Conservation (phyloP, 2,329 filamentous ascomycete genomes). For the Pseudocercospora crystallina region DNA sequence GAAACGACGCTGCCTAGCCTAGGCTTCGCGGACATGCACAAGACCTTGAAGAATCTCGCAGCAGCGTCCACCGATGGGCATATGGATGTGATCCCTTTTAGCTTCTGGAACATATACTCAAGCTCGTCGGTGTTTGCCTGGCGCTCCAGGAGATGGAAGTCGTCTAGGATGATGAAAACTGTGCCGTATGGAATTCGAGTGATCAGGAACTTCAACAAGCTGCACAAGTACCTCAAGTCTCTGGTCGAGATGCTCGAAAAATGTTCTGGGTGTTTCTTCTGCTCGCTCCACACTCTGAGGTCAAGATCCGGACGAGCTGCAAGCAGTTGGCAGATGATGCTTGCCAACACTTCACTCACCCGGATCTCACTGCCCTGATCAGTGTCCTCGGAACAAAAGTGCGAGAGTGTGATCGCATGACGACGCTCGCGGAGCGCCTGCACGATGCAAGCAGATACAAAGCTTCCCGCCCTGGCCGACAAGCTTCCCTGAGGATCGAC, state of each 20-base stretch:
- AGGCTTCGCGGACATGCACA: too few relatives aligned
- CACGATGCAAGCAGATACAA: too few relatives aligned
- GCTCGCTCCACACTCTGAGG: not conserved
- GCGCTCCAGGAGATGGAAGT: not conserved
- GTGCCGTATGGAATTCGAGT: not conserved
- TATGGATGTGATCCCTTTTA: too few relatives aligned
- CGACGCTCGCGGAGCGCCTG: too few relatives aligned
- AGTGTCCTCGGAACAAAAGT: not conserved
- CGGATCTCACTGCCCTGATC: not conserved
- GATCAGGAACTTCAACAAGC: not conserved
- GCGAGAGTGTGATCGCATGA: not conserved
- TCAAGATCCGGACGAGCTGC: not conserved
- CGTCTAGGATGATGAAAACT: not conserved
- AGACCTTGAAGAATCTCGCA: too few relatives aligned
- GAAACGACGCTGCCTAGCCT: too few relatives aligned
- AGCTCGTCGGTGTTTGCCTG: not conserved
- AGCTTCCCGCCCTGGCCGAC: too few relatives aligned
- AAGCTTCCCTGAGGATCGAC: too few relatives aligned
- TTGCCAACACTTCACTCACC: not conserved
- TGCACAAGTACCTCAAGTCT: not conserved
- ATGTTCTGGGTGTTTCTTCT: not conserved
- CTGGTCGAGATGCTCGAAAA: not conserved
- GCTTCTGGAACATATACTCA: not conserved
- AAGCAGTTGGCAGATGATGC: not conserved
- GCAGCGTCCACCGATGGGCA: too few relatives aligned